A percentile compares a stretch with the other conserved stretches of the same genome.
phyloP scores from a whole-genome alignment of 164 flowering plant genomes.

The Vitis labrusca region DNA sequence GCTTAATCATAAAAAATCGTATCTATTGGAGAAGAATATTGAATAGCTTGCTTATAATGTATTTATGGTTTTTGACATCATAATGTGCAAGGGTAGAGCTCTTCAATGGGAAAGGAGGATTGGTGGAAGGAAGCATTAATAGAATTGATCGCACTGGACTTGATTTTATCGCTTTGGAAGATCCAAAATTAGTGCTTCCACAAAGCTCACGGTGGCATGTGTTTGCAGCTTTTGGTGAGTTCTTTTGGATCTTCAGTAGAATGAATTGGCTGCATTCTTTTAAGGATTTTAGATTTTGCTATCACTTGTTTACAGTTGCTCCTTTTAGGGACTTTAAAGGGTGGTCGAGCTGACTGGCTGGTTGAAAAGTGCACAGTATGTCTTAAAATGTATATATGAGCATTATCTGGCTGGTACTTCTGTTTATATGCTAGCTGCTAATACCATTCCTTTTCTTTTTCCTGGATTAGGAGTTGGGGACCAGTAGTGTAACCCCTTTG shows the following conservation, averaged over 20 bases:
- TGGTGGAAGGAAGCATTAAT: constrained; percentile 70
- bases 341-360: constrained; percentile 95
- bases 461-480: constrained; percentile 79
- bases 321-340: constrained; percentile 74
- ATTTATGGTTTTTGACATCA: constrained; percentile 8
- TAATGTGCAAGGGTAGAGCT: constrained; percentile 81
- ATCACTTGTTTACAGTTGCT: not conserved
- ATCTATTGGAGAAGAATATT: not conserved
- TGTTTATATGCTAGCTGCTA: constrained; percentile 3
- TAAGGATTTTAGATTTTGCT: not conserved
- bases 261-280: constrained; percentile 1
- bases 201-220: constrained; percentile 77
- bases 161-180: constrained; percentile 70
- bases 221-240: constrained; percentile 84
- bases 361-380: constrained; percentile 97
- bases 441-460: constrained; percentile 1
- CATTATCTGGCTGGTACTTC: not conserved
- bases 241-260: not conserved
- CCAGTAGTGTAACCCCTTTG: constrained; percentile 81
- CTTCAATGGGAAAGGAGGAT: constrained; percentile 88
- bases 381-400: not conserved
- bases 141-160: constrained; percentile 60
- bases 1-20: no score
- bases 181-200: constrained; percentile 49
- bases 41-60: constrained; percentile 10